Base-by-base conservation (phyloP, 176 grass and related monocot genomes). In the Triticum dicoccoides region DNA sequence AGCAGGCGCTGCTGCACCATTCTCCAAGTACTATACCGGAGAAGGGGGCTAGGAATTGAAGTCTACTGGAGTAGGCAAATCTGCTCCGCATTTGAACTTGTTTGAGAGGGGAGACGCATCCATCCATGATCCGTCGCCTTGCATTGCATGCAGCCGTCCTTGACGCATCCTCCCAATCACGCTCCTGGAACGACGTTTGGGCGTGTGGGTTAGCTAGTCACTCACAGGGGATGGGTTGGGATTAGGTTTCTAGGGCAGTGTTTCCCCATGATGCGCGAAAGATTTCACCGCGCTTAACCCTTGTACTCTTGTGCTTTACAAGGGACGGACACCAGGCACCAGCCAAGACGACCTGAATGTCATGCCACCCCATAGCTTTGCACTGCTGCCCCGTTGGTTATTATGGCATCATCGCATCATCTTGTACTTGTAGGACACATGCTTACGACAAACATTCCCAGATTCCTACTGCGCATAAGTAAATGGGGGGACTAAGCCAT, bases 181-280 rank as follows among this genome's bases (percentile, higher is more conserved):
- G 75, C 61, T 18, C 8, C 61, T 87, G 89, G 85, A 54, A 18
- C 15, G 15, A 47, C 24, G 14, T n/a, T 59, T 61, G 79, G 24
- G 20, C 32, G 33, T n/a, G 59, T 68, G 78, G 23, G 13, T 15
- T 51, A 51, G 47, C 72, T 45, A 27, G 56, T 30, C 29, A 30
- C 29, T 69, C 73, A 77, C 9, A 80, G 17, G 72, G 14, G 14
- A 41, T 78, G 65, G 71, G 52, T 29, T 63, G 51, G 85, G 85
- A 87, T 90, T 90, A 84, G 85, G 85, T 87, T 80, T 83, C 73
- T 83, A 44, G 84, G 89, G 73, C 51, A 83, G 79, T 45, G 76
- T 52, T 67, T 56, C 44, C 32, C 64, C 25, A 27, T 15, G 64
- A 66, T 27, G 63, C 63, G 24, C 4, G 15, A 65, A 65, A 41